A percentile compares a stretch with the other conserved stretches of the same genome.
These are phyloP conservation scores for Haplosporangium sp. DNA, from an alignment of 371 early-diverging fungal species.

Conservation along the genomic window DNA sequence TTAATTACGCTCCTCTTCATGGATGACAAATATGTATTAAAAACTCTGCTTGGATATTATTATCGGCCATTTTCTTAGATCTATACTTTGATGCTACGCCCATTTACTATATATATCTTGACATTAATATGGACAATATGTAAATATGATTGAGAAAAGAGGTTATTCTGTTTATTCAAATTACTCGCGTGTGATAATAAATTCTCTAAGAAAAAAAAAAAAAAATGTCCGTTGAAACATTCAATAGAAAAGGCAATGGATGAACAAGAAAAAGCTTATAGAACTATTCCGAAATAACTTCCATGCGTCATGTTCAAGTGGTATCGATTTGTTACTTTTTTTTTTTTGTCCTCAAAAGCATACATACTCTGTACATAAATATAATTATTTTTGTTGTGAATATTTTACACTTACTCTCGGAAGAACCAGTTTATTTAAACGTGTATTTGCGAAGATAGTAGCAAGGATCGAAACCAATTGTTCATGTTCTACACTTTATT, in stretches of 20 bases:
- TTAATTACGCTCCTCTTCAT: background rate
- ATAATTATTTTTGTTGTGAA: background rate
- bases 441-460: constrained; percentile 2
- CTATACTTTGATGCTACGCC: too few relatives aligned
- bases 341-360: background rate
- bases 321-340: too few relatives aligned
- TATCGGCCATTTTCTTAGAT: too few relatives aligned
- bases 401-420: background rate
- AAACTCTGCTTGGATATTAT: too few relatives aligned
- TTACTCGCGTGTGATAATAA: background rate
- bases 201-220: background rate
- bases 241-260: background rate
- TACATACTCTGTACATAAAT: background rate
- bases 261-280: background rate
- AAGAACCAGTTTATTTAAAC: constrained; percentile 6
- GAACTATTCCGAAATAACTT: background rate
- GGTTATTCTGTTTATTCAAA: constrained; percentile 1
- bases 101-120: background rate
- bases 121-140: background rate
- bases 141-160: background rate
- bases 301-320: too few relatives aligned
- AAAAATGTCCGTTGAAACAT: background rate
- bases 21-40: background rate
- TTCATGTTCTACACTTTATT: too few relatives aligned
- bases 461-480: too few relatives aligned